These are phyloP conservation scores for Penicillium decumbens DNA, from an alignment of 2,329 filamentous ascomycete species.

Conservation along the genomic window DNA sequence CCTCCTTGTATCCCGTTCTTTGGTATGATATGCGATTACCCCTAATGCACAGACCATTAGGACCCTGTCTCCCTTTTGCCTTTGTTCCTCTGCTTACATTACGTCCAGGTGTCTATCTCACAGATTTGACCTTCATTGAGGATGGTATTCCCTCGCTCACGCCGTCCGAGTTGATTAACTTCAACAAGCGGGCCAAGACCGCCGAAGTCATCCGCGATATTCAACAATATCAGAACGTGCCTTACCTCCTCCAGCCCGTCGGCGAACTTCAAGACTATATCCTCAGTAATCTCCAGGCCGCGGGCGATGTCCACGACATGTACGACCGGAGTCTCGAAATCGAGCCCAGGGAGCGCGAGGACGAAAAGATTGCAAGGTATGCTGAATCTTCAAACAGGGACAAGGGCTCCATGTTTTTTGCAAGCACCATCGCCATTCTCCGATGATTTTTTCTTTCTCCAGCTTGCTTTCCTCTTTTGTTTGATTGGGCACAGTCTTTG, in stretches of 20 bases:
- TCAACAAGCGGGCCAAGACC: conserved; percentile 95
- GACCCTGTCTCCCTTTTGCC: not conserved
- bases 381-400: conserved; percentile 37
- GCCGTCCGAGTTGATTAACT: conserved; percentile 95
- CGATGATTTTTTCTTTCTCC: conserved; percentile 25
- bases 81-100: conserved; percentile 3
- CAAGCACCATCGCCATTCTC: conserved; percentile 31
- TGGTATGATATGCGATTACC: conserved; percentile 53
- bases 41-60: not conserved
- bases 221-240: conserved; percentile 96
- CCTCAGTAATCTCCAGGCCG: conserved; percentile 88
- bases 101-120: conserved; percentile 78
- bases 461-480: conserved; percentile 11
- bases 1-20: conserved; percentile 98
- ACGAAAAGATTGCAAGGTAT: conserved; percentile 99
- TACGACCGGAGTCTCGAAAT: conserved; percentile 94
- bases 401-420: conserved; percentile 31
- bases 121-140: conserved; percentile 96
- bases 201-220: conserved; percentile 98
- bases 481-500: conserved; percentile 15
- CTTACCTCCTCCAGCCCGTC: conserved; percentile 86
- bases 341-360: conserved; percentile 91
- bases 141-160: conserved; percentile 96
- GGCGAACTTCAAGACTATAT: conserved; percentile 95
- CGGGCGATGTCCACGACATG: conserved; percentile 97